Conservation (phyloP, 345 rosid species). For the Fremontodendron californicum region DNA sequence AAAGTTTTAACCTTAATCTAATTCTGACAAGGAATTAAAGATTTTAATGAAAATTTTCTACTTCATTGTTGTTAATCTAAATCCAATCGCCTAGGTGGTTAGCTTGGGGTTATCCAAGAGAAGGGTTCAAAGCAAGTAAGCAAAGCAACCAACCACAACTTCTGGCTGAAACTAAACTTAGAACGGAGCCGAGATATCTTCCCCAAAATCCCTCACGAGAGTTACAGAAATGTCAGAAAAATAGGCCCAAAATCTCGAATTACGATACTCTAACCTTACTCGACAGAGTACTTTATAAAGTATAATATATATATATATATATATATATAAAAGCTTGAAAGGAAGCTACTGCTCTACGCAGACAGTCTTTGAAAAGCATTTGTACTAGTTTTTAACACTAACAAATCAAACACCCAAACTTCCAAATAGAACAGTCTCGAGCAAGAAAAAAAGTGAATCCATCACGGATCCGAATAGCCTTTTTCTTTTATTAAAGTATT, state of each 20-base stretch:
- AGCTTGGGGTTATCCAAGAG: neutral
- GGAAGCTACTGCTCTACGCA: neutral
- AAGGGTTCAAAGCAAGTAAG: neutral
- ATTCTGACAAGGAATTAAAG: neutral
- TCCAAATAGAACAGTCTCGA: neutral
- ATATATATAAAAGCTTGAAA: neutral
- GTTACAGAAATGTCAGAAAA: slow-evolving; percentile 9
- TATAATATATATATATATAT: neutral
- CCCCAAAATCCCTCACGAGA: slow-evolving; percentile 2
- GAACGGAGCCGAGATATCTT: slow-evolving; percentile 1
- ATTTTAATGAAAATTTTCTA: neutral
- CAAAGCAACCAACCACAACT: neutral
- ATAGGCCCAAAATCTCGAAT: neutral
- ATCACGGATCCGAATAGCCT: neutral
- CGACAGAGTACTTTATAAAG: neutral
- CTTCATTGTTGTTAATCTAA: neutral
- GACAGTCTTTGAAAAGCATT: neutral
- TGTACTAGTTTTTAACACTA: neutral
- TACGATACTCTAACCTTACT: neutral
- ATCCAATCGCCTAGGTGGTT: no score
- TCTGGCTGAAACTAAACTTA: neutral
- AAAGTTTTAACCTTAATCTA: neutral
- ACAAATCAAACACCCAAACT: neutral
- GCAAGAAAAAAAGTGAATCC: neutral
- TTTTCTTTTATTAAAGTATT: no score